These are phyloP conservation scores for Lactarius vividus DNA, from an alignment of 768 basidiomycete genomes.

Conservation along the genomic window DNA sequence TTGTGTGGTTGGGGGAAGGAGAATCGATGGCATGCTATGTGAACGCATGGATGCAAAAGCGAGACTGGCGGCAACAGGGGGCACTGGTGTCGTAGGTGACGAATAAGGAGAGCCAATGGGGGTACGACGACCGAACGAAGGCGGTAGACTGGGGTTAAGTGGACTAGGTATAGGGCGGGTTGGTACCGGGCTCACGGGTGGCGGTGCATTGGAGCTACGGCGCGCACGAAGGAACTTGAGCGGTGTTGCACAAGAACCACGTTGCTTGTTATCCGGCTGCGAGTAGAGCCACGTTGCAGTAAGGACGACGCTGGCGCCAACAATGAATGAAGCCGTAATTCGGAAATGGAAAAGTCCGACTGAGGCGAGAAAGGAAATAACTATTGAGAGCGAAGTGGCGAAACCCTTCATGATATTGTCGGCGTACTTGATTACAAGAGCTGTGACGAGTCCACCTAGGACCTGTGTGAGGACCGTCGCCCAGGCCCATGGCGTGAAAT, in stretches of 20 bases:
- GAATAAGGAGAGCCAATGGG: constrained; percentile 26
- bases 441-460: constrained; percentile 88
- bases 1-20: constrained; percentile 4
- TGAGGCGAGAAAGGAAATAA: constrained; percentile 91
- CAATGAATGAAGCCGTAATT: constrained; percentile 80
- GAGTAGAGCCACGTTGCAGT: constrained; percentile 93
- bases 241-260: not conserved
- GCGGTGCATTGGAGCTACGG: constrained; percentile 22
- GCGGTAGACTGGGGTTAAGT: constrained; percentile 10
- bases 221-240: constrained; percentile 27
- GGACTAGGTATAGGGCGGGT: constrained; percentile 22
- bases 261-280: constrained; percentile 44
- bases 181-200: constrained; percentile 21
- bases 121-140: constrained; percentile 26
- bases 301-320: constrained; percentile 82
- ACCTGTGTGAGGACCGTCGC: constrained; percentile 87
- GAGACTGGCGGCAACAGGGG: constrained; percentile 4
- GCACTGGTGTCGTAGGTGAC: constrained; percentile 27
- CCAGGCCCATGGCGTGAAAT: constrained; percentile 92
- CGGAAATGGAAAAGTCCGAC: constrained; percentile 87
- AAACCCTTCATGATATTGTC: constrained; percentile 94
- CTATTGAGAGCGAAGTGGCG: constrained; percentile 90
- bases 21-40: constrained; percentile 27
- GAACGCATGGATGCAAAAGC: constrained; percentile 25
- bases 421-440: constrained; percentile 91